Percentiles rank a stretch among this genome's conserved stretches.
phyloP scores from a whole-genome alignment of 1,139 yeast genomes.

The Kazachstania sp. region DNA sequence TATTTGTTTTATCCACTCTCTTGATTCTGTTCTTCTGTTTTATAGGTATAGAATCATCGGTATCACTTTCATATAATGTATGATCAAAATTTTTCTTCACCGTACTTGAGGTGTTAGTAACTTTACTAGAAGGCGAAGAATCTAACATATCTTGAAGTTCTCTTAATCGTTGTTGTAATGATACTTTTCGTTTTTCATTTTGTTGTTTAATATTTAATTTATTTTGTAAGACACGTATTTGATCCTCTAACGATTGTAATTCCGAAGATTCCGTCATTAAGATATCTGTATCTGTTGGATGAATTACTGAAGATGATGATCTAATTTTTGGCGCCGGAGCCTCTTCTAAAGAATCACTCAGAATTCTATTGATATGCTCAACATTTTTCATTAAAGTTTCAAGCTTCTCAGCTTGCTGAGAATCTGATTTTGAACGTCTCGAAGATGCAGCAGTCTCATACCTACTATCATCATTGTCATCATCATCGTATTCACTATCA shows the following conservation, averaged over 20 bases:
- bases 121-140: slow-evolving; percentile 1
- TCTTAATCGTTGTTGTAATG: slow-evolving; percentile 23
- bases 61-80: neutral
- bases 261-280: slow-evolving; percentile 27
- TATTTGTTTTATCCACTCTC: slow-evolving; percentile 1
- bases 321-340: neutral
- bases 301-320: neutral
- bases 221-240: slow-evolving; percentile 22
- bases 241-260: slow-evolving; percentile 24
- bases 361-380: slow-evolving; percentile 3
- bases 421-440: neutral
- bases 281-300: slow-evolving; percentile 27
- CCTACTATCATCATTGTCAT: neutral
- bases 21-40: neutral
- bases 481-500: neutral
- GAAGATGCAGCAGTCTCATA: neutral
- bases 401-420: neutral
- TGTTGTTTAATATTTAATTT: slow-evolving; percentile 24
- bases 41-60: neutral
- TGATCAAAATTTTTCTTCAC: neutral
- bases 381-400: slow-evolving; percentile 4
- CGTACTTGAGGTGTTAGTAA: neutral
- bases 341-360: slow-evolving; percentile 4
- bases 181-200: slow-evolving; percentile 26
- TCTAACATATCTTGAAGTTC: slow-evolving; percentile 15